phyloP scores from a whole-genome alignment of 2,329 filamentous ascomycete species.

The Pestalotiopsis sp. region DNA sequence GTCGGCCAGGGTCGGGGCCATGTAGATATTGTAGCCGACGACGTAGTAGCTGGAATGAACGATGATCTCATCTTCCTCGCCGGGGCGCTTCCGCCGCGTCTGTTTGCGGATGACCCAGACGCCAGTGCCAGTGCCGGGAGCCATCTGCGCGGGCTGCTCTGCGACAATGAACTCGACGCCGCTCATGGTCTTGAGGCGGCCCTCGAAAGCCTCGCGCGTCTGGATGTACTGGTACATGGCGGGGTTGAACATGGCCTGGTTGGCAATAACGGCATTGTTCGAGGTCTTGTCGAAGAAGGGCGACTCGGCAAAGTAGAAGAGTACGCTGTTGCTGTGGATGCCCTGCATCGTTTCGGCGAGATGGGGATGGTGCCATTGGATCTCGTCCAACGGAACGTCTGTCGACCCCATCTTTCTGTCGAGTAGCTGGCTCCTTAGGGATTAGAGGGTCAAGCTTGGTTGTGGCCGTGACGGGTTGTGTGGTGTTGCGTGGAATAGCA shows the following conservation, averaged over 20 bases:
- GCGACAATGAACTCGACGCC: constrained; percentile 68
- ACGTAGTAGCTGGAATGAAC: constrained; percentile 64
- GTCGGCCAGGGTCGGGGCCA: constrained; percentile 62
- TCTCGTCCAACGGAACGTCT: constrained; percentile 59
- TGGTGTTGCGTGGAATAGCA: background rate
- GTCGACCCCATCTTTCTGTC: constrained; percentile 16
- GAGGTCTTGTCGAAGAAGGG: constrained; percentile 69
- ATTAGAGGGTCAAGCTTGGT: background rate
- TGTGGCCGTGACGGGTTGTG: background rate
- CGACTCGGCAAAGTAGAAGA: constrained; percentile 68
- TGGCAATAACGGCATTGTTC: constrained; percentile 65
- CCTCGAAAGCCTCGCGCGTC: constrained; percentile 65
- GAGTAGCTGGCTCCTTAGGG: background rate
- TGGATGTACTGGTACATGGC: constrained; percentile 57
- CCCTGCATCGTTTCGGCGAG: constrained; percentile 52
- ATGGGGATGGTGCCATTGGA: constrained; percentile 61
- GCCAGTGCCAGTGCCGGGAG: constrained; percentile 59
- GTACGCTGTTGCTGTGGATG: constrained; percentile 64
- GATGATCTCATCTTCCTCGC: constrained; percentile 58
- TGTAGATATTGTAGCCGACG: constrained; percentile 66
- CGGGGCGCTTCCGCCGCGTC: constrained; percentile 56
- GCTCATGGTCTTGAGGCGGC: constrained; percentile 61
- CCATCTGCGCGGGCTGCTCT: constrained; percentile 64
- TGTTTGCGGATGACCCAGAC: constrained; percentile 73
- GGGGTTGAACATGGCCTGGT: constrained; percentile 62